Evolutionary conservation across 78 protist species (phyloP).

Genomic region (Protostelium mycophagum): DNA sequence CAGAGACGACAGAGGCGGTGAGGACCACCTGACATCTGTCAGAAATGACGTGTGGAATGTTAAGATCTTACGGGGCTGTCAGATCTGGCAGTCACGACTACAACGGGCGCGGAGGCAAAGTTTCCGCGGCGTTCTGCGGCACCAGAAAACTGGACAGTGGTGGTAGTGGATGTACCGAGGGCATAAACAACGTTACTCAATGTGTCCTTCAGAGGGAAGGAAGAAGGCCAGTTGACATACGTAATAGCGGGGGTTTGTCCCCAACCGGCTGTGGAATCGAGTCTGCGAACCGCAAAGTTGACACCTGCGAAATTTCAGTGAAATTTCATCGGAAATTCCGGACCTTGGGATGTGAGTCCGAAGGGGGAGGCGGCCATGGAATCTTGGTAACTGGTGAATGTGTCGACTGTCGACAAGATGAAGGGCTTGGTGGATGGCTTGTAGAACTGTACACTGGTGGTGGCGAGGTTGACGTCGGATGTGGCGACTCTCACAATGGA

Average conservation of each 20-base stretch:
- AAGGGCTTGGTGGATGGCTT: not conserved
- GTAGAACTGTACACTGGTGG: not conserved
- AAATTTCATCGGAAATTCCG: constrained; percentile 40
- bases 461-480: not conserved
- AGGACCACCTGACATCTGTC: not conserved
- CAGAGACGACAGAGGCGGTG: not conserved
- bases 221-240: not conserved
- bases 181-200: not conserved
- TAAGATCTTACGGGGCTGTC: too few species aligned
- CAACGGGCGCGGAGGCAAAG: not conserved
- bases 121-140: not conserved
- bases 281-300: not conserved
- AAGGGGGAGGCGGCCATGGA: not conserved
- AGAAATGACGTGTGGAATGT: too few species aligned
- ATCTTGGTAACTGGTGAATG: not conserved
- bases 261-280: not conserved
- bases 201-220: not conserved
- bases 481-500: not conserved
- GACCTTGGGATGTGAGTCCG: not conserved
- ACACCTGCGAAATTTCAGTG: too few species aligned
- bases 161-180: not conserved
- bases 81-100: not conserved
- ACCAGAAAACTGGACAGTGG: not conserved
- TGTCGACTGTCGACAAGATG: not conserved
- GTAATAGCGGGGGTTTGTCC: not conserved